Conservation (phyloP, 176 grass and related monocot genomes). For the Tuctoria greenei region DNA sequence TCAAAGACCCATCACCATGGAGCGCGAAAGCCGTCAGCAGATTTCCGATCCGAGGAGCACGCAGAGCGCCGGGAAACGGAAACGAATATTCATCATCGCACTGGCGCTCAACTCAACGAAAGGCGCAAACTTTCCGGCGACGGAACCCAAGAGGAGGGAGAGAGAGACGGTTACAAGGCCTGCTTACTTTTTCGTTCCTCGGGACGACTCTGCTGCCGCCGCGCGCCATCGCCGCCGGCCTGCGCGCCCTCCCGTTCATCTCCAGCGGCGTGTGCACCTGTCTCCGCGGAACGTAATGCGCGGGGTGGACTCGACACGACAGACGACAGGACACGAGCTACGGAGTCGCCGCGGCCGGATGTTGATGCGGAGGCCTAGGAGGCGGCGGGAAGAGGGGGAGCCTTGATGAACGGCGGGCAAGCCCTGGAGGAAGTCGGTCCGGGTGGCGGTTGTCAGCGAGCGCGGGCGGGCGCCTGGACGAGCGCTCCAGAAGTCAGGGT, state of each 20-base stretch:
- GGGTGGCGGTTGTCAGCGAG: background rate
- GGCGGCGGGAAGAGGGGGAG: background rate
- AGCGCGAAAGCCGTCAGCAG: slow-evolving; percentile 34
- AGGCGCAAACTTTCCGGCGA: slow-evolving; percentile 44
- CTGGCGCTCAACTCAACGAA: slow-evolving; percentile 48
- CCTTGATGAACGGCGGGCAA: background rate
- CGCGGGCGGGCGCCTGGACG: background rate
- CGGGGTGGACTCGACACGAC: background rate
- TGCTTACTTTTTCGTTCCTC: slow-evolving; percentile 69
- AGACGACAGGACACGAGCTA: background rate
- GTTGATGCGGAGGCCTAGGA: background rate
- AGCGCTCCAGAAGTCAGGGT: background rate
- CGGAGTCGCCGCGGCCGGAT: background rate
- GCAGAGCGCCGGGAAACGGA: background rate
- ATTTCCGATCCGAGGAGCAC: slow-evolving; percentile 32
- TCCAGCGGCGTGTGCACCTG: slow-evolving; percentile 38
- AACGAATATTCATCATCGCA: slow-evolving; percentile 36
- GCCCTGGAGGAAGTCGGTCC: background rate
- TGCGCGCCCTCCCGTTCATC: slow-evolving; percentile 29
- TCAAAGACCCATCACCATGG: slow-evolving; percentile 17
- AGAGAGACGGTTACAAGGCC: slow-evolving; percentile 20
- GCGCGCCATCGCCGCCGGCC: slow-evolving; percentile 28
- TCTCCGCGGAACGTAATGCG: background rate
- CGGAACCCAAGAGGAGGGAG: slow-evolving; percentile 29
- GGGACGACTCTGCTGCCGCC: slow-evolving; percentile 37